Percentiles rank a stretch among this genome's conserved stretches.
Evolutionary conservation across 805 yeast species (phyloP).

Genomic region (Starmerella davenportii): DNA sequence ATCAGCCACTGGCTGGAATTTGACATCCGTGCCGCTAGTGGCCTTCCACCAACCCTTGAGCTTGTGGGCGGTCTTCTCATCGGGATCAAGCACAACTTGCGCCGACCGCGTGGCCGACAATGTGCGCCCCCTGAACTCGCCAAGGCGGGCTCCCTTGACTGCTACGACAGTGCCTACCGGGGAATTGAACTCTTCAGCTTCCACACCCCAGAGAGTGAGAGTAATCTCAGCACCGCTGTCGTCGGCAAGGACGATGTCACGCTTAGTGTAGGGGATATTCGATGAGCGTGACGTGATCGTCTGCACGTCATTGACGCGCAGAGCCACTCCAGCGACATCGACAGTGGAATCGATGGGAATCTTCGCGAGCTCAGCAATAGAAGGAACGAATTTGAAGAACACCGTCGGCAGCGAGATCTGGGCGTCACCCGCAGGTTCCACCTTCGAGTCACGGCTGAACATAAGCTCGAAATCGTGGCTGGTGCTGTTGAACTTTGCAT

Average conservation of each 20-base stretch:
- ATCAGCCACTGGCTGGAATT: slow-evolving; percentile 19
- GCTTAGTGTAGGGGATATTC: slow-evolving; percentile 80
- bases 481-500: slow-evolving; percentile 68
- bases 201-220: slow-evolving; percentile 80
- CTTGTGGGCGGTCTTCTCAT: slow-evolving; percentile 67
- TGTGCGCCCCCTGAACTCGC: slow-evolving; percentile 75
- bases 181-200: slow-evolving; percentile 66
- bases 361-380: slow-evolving; percentile 37
- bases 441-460: slow-evolving; percentile 59
- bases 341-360: slow-evolving; percentile 35
- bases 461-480: slow-evolving; percentile 76
- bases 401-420: slow-evolving; percentile 47
- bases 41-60: slow-evolving; percentile 92
- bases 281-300: slow-evolving; percentile 73
- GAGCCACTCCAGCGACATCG: slow-evolving; percentile 77
- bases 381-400: slow-evolving; percentile 54
- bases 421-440: slow-evolving; percentile 43
- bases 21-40: slow-evolving; percentile 33
- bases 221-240: slow-evolving; percentile 56
- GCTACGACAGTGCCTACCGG: slow-evolving; percentile 50
- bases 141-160: slow-evolving; percentile 72
- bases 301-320: slow-evolving; percentile 53
- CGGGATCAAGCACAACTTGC: slow-evolving; percentile 63
- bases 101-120: slow-evolving; percentile 68
- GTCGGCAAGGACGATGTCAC: slow-evolving; percentile 77